Base-by-base conservation (phyloP, 345 rosid species). In the Nasturtium officinale region DNA sequence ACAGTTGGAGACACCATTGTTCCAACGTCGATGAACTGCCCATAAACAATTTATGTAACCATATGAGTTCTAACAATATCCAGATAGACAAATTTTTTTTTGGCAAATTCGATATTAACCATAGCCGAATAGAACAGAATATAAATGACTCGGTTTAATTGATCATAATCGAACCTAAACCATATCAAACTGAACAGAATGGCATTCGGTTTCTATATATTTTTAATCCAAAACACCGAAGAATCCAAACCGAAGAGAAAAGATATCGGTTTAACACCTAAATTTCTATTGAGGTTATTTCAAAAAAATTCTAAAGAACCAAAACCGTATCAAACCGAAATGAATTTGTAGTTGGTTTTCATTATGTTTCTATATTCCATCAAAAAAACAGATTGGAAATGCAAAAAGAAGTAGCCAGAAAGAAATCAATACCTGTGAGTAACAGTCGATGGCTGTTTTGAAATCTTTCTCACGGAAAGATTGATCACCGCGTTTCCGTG, bases 401-500 rank as follows among this genome's bases (percentile, higher is more conserved):
- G 21, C 12, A 54, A 28, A 42, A 38, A 61, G 35, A 38, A 61
- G 66, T 61, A 61, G 51, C 68, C 7, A n/a, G n/a, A n/a, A n/a
- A 4, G 35, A 62, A 57, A 53, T 45, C 5, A 67, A 25, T 80
- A 90, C 98, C 99, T 96, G 98, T 47, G 98, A 87, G 71, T 96
- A 96, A 82, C 94, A 87, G 65, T 86, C 92, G 1, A 87, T 88
- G 72, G 99, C 98, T 6, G 87, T 87, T 82, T 90, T 92, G 78
- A 90, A 92, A 82, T 96, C 98, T 85, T 86, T 92, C 67, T 96
- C 98, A 4, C 97, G 95, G 76, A 96, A 96, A 30, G 98, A 90
- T 67, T 64, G 84, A 77, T 96, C 99, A 47, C 99, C 98, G 2
- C 89, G 92, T 83, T 92, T 92, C 65, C 97, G 86, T 18, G 95